phyloP scores from a whole-genome alignment of 768 basidiomycete genomes.

The Rhodotorula kratochvilovae region DNA sequence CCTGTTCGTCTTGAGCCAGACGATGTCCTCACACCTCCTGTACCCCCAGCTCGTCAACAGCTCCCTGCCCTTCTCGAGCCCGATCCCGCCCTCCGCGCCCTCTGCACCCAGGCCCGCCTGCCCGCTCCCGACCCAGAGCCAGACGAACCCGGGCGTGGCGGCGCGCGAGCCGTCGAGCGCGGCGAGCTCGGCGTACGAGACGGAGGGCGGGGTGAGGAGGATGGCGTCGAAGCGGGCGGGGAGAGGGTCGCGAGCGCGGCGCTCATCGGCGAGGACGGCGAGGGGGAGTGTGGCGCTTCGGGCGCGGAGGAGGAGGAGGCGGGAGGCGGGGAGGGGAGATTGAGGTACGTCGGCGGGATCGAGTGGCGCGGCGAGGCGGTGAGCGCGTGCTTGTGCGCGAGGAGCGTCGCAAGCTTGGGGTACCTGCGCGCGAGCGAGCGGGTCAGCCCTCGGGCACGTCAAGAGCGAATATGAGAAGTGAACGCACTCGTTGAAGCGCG shows the following conservation, averaged over 20 bases:
- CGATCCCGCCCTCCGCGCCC: constrained; percentile 53
- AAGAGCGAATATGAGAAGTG: not conserved
- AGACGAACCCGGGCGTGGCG: constrained; percentile 86
- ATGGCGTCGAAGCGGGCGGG: constrained; percentile 78
- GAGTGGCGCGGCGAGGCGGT: constrained; percentile 59
- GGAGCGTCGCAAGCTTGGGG: constrained; percentile 82
- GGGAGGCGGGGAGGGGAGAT: constrained; percentile 48
- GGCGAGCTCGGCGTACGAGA: constrained; percentile 78
- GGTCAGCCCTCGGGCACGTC: not conserved
- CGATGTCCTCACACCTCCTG: constrained; percentile 88
- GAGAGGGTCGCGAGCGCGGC: not conserved
- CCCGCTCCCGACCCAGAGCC: constrained; percentile 92
- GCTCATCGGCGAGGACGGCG: not conserved
- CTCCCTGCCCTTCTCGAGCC: constrained; percentile 85
- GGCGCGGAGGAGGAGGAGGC: not conserved
- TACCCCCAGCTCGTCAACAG: constrained; percentile 91
- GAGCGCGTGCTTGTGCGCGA: constrained; percentile 73
- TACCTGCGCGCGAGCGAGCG: constrained; percentile 57
- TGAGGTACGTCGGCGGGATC: constrained; percentile 48
- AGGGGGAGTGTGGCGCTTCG: constrained; percentile 33
- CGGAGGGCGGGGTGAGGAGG: constrained; percentile 65
- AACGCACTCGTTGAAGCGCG: constrained; percentile 84
- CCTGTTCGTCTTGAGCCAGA: constrained; percentile 92
- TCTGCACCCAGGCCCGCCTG: constrained; percentile 52
- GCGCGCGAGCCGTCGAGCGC: constrained; percentile 75